These are phyloP conservation scores for Lolium rigidum DNA, from an alignment of 176 grass and related monocot genomes.

Conservation along the genomic window DNA sequence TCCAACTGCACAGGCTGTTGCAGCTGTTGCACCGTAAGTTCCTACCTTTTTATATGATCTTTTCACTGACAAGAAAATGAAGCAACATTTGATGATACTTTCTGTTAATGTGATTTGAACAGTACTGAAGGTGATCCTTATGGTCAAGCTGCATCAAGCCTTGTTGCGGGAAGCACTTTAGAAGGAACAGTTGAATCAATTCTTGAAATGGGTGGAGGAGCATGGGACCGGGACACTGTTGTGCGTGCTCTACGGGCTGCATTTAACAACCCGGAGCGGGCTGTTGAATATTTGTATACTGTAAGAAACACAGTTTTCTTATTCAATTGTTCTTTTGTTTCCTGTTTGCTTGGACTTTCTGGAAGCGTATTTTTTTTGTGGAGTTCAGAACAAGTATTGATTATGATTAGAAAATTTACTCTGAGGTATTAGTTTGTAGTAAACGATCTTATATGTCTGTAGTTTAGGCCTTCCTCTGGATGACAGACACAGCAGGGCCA, in stretches of 20 bases:
- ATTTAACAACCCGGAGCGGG: conserved; percentile 93
- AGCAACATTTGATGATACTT: conserved; percentile 9
- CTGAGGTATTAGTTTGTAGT: not conserved
- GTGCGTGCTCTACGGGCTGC: conserved; percentile 75
- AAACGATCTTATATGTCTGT: not conserved
- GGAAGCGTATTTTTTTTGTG: not conserved
- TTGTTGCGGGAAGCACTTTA: conserved; percentile 72
- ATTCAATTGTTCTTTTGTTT: not conserved
- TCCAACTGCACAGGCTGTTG: conserved; percentile 55
- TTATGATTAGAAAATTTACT: not conserved
- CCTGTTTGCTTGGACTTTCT: not conserved
- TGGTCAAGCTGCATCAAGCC: conserved; percentile 75
- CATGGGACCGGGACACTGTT: conserved; percentile 84
- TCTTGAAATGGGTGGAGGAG: conserved; percentile 92
- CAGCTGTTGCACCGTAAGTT: conserved; percentile 52
- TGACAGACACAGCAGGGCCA: not conserved
- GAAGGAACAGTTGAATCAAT: conserved; percentile 77
- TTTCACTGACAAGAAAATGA: not conserved
- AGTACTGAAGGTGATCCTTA: conserved; percentile 70
- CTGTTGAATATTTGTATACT: conserved; percentile 93
- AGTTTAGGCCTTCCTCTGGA: not conserved
- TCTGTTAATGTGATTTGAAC: conserved; percentile 34
- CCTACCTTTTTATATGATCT: conserved; percentile 8
- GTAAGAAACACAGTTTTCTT: conserved; percentile 51
- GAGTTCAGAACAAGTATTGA: not conserved